phyloP scores from a whole-genome alignment of 1,139 yeast species.

The Magnusiomyces suaveolens region DNA sequence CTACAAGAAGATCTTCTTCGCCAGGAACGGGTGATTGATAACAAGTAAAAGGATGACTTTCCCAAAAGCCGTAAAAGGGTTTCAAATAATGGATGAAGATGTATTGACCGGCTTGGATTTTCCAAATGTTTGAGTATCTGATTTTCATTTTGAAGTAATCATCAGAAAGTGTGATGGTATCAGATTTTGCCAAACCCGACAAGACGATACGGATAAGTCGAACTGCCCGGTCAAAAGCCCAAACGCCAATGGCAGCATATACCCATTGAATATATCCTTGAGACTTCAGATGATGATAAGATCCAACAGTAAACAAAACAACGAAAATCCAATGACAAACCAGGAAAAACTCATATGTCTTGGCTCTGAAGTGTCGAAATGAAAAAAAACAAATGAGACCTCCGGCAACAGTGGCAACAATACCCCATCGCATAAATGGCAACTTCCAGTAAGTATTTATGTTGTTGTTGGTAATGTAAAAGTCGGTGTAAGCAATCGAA shows the following conservation, averaged over 20 bases:
- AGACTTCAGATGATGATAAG: slow-evolving; percentile 48
- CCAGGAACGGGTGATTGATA: slow-evolving; percentile 26
- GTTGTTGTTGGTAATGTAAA: slow-evolving; percentile 7
- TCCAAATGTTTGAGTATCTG: slow-evolving; percentile 29
- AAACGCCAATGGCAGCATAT: slow-evolving; percentile 48
- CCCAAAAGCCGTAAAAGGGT: slow-evolving; percentile 39
- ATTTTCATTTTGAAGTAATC: slow-evolving; percentile 25
- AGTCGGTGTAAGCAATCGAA: slow-evolving; percentile 21
- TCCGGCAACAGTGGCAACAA: slow-evolving; percentile 38
- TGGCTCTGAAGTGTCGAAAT: slow-evolving; percentile 42
- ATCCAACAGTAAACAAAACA: slow-evolving; percentile 44
- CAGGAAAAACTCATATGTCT: slow-evolving; percentile 56
- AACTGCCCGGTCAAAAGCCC: slow-evolving; percentile 51
- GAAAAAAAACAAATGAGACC: slow-evolving; percentile 41
- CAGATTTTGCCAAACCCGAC: slow-evolving; percentile 19
- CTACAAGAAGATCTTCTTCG: slow-evolving; percentile 26
- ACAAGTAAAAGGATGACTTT: slow-evolving; percentile 49
- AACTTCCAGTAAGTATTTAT: no score
- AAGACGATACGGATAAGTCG: slow-evolving; percentile 37
- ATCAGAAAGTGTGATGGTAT: not conserved
- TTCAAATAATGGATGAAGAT: slow-evolving; percentile 36
- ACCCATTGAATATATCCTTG: slow-evolving; percentile 41
- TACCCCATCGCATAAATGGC: slow-evolving; percentile 44
- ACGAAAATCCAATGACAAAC: slow-evolving; percentile 51
- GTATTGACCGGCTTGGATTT: slow-evolving; percentile 32